Conservation (phyloP, 768 basidiomycete genomes). For the Boletus tomentosulus region DNA sequence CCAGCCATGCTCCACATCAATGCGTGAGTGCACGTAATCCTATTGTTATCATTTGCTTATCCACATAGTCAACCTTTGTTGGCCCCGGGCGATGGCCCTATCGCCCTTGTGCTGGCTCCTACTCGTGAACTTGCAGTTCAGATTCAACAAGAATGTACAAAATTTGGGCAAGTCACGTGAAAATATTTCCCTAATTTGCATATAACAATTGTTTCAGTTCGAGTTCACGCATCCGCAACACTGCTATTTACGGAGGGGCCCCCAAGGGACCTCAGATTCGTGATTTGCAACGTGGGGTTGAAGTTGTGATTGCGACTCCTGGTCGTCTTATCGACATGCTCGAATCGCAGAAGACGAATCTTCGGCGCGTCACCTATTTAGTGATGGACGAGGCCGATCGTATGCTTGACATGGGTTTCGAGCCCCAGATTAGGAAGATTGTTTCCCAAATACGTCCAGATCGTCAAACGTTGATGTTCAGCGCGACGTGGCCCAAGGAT, state of each 20-base stretch:
- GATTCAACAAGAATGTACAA: slow-evolving; percentile 97
- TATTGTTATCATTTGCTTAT: not conserved
- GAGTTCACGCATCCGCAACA: slow-evolving; percentile 95
- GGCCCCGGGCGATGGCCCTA: slow-evolving; percentile 92
- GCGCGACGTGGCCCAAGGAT: slow-evolving; percentile 99
- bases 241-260: slow-evolving; percentile 97
- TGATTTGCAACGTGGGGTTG: slow-evolving; percentile 94
- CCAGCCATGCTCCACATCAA: slow-evolving; percentile 99
- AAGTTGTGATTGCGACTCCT: slow-evolving; percentile 99
- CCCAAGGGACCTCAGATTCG: slow-evolving; percentile 99
- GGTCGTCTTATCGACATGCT: slow-evolving; percentile 99
- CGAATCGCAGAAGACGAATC: slow-evolving; percentile 92
- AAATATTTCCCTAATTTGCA: not conserved
- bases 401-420: slow-evolving; percentile 99
- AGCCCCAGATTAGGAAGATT: slow-evolving; percentile 98
- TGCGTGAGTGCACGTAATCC: slow-evolving; percentile 56
- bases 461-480: slow-evolving; percentile 98
- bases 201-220: slow-evolving; percentile 40
- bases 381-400: slow-evolving; percentile 99
- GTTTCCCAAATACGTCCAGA: slow-evolving; percentile 96
- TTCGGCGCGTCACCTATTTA: slow-evolving; percentile 93
- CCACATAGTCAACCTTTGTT: slow-evolving; percentile 79
- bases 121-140: slow-evolving; percentile 99
- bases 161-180: slow-evolving; percentile 73
- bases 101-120: slow-evolving; percentile 93